Conservation (phyloP, 495 filamentous ascomycete genomes). For the Lindgomyces ingoldianus region DNA sequence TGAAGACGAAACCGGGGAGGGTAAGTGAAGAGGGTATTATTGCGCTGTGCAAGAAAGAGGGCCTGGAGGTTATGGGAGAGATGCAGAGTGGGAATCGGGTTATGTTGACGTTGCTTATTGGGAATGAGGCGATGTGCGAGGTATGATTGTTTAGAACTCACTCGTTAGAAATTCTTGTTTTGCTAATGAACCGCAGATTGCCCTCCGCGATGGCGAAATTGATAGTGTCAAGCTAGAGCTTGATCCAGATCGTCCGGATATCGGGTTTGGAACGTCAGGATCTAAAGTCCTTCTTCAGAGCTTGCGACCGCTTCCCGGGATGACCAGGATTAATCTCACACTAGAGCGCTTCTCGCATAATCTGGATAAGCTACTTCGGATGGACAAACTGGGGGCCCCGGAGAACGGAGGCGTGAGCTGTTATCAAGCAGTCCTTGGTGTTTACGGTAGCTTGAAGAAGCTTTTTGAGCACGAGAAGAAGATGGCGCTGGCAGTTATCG, state of each 20-base stretch:
- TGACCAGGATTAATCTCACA: slow-evolving; percentile 54
- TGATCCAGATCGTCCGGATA: background rate
- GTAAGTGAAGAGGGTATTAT: slow-evolving; percentile 84
- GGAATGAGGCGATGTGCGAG: slow-evolving; percentile 22
- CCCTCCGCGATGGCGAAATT: slow-evolving; percentile 31
- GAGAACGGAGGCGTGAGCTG: slow-evolving; percentile 66
- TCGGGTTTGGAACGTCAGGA: slow-evolving; percentile 42
- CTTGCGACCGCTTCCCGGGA: slow-evolving; percentile 50
- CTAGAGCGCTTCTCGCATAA: slow-evolving; percentile 76
- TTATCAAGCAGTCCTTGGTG: slow-evolving; percentile 81
- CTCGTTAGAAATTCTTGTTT: slow-evolving; percentile 50
- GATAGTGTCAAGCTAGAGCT: slow-evolving; percentile 36
- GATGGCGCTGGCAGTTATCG: slow-evolving; percentile 51
- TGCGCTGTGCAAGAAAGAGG: slow-evolving; percentile 68
- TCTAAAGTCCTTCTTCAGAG: slow-evolving; percentile 56
- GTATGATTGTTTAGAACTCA: slow-evolving; percentile 1
- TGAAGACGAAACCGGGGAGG: slow-evolving; percentile 45
- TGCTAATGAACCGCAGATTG: slow-evolving; percentile 11
- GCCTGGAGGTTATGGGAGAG: slow-evolving; percentile 78
- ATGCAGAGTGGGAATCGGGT: slow-evolving; percentile 65
- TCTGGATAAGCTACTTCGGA: slow-evolving; percentile 70
- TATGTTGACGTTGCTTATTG: slow-evolving; percentile 41
- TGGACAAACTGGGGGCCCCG: slow-evolving; percentile 75
- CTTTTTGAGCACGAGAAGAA: slow-evolving; percentile 69
- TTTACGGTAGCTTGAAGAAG: slow-evolving; percentile 65